Evolutionary conservation across 2,329 filamentous ascomycete genomes (phyloP), one percentile per base, ranked within the genome.

Genomic region (Fusarium anthophilum): DNA sequence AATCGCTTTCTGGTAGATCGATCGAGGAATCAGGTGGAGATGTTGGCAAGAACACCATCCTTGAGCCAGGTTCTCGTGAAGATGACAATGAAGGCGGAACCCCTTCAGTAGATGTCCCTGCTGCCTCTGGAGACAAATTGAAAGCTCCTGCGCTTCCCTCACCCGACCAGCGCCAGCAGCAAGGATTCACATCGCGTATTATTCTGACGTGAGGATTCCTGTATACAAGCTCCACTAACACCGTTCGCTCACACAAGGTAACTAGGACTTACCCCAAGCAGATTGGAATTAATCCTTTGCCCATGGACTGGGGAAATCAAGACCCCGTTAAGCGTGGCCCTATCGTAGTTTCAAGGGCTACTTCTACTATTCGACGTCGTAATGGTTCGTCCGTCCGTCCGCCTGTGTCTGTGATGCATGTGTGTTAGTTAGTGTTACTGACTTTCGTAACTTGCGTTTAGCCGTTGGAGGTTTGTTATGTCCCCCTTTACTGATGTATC

Each of bases 231-330:
- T 55, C 44, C 41, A 55, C 39, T 66, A 60, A 63, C 48, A 63
- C 39, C 41, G 30, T 47, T 28, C 62, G 59, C 65, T 73, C 54
- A 77, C 60, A 47, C 41, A 38, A 44, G 38, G 45, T 66, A 43
- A 53, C 18, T 48, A 90, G 89, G 57, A 98, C 95, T 11, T 98
- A 98, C 83, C 96, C 96, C 35, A 95, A 94, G 77, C 96, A 98
- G 84, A 94, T 94, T 75, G 96, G 96, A 72, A 96, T 98, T 82
- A 94, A 97, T 74, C 95, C 96, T n/a, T 85, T 98, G 58, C 90
- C 91, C 28, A 91, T 98, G 87, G 88, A 93, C 76, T 98, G 96
- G 96, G 96, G 96, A 57, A 90, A 94, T 63, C 84, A 89, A 62
- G 93, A 97, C 81, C 91, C 94, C 44, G 82, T 87, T 66, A 86